Conservation (phyloP, 768 basidiomycete species). For the Mycena alexandri region DNA sequence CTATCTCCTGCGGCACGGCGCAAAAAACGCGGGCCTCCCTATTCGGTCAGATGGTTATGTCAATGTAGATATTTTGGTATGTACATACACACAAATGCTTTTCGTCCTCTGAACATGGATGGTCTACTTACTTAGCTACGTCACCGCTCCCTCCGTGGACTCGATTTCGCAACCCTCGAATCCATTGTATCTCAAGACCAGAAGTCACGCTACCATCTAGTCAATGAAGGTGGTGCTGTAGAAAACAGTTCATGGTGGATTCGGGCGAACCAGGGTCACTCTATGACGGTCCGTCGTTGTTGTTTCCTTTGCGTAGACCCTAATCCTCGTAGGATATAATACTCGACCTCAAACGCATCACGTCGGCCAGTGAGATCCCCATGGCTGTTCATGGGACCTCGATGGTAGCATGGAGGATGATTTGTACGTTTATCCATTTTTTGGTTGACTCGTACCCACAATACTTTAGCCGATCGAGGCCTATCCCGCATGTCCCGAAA, state of each 20-base stretch:
- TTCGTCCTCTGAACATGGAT: constrained; percentile 12
- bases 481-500: constrained; percentile 76
- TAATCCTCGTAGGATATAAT: constrained; percentile 51
- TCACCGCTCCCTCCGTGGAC: constrained; percentile 63
- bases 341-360: constrained; percentile 57
- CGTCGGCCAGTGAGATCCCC: constrained; percentile 59
- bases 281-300: constrained; percentile 59
- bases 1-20: constrained; percentile 29
- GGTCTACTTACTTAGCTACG: constrained; percentile 58
- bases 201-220: constrained; percentile 62
- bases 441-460: constrained; percentile 2
- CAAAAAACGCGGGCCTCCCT: constrained; percentile 14
- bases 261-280: constrained; percentile 70
- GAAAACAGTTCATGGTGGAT: constrained; percentile 66
- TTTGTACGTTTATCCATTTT: constrained; percentile 53
- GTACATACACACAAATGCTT: neutral
- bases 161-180: constrained; percentile 61
- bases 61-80: constrained; percentile 24
- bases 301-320: too few relatives aligned
- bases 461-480: constrained; percentile 60
- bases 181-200: constrained; percentile 64
- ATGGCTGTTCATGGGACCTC: constrained; percentile 78
- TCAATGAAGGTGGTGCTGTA: constrained; percentile 52
- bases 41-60: constrained; percentile 32
- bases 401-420: constrained; percentile 64